Conservation (phyloP, 2,329 filamentous ascomycete species). For the Coniochaeta ligniaria region DNA sequence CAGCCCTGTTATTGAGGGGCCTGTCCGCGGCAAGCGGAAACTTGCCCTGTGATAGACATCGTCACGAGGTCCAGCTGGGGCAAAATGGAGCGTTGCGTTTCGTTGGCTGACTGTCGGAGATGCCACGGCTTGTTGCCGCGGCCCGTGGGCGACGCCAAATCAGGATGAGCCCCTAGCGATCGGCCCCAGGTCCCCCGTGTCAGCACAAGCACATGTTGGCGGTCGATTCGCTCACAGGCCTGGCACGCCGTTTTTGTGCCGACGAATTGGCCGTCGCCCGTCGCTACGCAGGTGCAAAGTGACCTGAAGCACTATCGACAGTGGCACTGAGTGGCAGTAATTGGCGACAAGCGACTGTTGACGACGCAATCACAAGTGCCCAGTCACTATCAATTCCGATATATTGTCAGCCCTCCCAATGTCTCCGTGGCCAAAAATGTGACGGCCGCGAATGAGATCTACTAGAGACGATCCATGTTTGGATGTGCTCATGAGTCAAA, state of each 20-base stretch:
- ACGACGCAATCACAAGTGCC: not conserved
- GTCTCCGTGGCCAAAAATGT: not conserved
- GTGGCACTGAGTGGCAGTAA: not conserved
- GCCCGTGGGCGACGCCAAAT: not conserved
- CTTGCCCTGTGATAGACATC: not conserved
- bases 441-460: not conserved
- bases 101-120: not conserved
- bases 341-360: not conserved
- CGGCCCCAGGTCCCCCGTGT: not conserved
- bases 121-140: constrained; percentile 1
- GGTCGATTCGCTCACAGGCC: constrained; percentile 15
- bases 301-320: not conserved
- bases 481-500: not conserved
- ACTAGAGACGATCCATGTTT: not conserved
- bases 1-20: not conserved
- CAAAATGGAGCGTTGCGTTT: not conserved
- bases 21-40: not conserved
- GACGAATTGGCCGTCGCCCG: constrained; percentile 12
- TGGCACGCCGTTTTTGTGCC: constrained; percentile 9
- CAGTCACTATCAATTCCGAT: not conserved
- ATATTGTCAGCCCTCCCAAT: not conserved
- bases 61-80: constrained; percentile 2
- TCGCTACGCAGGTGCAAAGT: not conserved
- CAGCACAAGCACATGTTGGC: constrained; percentile 4
- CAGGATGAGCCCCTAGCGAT: not conserved